These are phyloP conservation scores for Globisporangium mamillatum DNA, from an alignment of 352 stramenopile genomes.

Conservation along the genomic window DNA sequence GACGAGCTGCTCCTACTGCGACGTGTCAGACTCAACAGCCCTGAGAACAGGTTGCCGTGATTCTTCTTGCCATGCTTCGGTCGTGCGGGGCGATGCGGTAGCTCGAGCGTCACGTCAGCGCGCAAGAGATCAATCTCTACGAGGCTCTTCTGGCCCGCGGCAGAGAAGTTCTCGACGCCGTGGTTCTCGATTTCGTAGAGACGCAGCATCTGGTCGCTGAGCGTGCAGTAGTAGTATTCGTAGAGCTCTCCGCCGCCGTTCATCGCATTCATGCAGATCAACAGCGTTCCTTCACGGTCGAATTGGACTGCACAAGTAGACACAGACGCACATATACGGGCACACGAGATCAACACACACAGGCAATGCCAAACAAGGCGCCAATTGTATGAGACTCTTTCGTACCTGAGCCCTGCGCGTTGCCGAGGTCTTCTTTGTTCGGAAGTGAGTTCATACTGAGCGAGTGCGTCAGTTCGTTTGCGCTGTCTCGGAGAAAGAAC, in stretches of 20 bases:
- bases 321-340: not conserved
- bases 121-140: conserved; percentile 38
- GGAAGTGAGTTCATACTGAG: conserved; percentile 29
- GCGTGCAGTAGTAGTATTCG: conserved; percentile 33
- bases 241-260: conserved; percentile 21
- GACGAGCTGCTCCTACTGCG: conserved; percentile 14
- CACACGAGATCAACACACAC: not conserved
- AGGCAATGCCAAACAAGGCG: not conserved
- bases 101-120: conserved; percentile 30
- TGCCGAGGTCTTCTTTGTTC: conserved; percentile 23
- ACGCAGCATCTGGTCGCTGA: conserved; percentile 32
- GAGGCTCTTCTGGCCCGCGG: conserved; percentile 15
- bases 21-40: conserved; percentile 10
- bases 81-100: conserved; percentile 21
- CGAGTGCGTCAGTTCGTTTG: conserved; percentile 40
- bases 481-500: conserved; percentile 51
- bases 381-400: not conserved
- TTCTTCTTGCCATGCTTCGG: conserved; percentile 5
- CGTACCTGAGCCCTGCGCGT: conserved; percentile 16
- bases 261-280: conserved; percentile 18
- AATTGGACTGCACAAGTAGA: conserved; percentile 18
- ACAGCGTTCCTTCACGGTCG: conserved; percentile 29
- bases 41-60: conserved; percentile 9
- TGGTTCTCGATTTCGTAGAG: conserved; percentile 27
- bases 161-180: conserved; percentile 2